Evolutionary conservation across 1,284 basidiomycete species (phyloP).

Genomic region (Papiliotrema nemorosa): DNA sequence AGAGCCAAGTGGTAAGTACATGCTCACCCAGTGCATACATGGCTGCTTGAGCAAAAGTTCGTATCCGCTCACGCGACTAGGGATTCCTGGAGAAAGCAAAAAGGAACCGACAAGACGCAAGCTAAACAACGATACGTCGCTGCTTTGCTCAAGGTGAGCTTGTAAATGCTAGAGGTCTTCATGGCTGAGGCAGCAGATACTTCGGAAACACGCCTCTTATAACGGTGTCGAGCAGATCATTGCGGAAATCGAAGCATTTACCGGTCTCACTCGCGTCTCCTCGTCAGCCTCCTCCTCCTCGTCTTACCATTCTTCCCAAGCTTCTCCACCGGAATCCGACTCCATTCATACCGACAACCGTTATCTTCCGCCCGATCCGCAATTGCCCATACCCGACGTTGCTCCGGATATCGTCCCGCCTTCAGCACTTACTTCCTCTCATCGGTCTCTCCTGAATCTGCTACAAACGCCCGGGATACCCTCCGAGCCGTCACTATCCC

Average conservation of each 20-base stretch:
- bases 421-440: constrained; percentile 33
- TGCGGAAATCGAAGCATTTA: constrained; percentile 74
- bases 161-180: background rate
- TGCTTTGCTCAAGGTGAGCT: constrained; percentile 70
- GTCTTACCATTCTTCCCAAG: constrained; percentile 41
- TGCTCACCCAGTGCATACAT: background rate
- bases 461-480: constrained; percentile 3
- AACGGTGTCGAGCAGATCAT: constrained; percentile 71
- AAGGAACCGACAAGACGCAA: constrained; percentile 69
- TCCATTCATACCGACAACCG: constrained; percentile 7
- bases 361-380: constrained; percentile 39
- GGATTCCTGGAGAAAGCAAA: constrained; percentile 93
- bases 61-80: constrained; percentile 49
- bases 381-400: constrained; percentile 41
- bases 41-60: constrained; percentile 35
- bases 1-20: constrained; percentile 79
- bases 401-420: constrained; percentile 41
- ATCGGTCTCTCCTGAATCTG: constrained; percentile 38
- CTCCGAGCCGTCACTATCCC: background rate
- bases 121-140: constrained; percentile 90
- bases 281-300: constrained; percentile 43
- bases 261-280: constrained; percentile 7
- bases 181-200: constrained; percentile 55
- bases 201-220: constrained; percentile 77
- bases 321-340: constrained; percentile 25